Conservation (phyloP, 768 basidiomycete genomes). For the Mrakia blollopis region DNA sequence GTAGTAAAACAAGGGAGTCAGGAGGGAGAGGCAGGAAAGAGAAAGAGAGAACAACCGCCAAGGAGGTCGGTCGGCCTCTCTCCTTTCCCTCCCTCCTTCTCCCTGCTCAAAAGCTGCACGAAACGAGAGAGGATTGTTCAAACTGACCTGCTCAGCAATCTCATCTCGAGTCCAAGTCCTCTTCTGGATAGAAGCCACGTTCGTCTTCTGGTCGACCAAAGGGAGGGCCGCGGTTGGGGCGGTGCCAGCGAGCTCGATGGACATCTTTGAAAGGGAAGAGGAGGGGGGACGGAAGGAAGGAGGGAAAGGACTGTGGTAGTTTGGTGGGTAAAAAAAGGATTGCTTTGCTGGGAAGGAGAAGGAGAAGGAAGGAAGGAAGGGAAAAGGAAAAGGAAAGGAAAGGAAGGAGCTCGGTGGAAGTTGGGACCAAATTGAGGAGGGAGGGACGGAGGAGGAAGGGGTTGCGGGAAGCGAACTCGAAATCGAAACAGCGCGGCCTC, state of each 20-base stretch:
- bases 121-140: no score
- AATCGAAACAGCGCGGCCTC: no score
- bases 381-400: neutral
- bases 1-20: neutral
- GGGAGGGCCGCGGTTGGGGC: constrained; percentile 4
- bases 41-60: neutral
- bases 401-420: neutral
- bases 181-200: neutral
- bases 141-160: constrained; percentile 19
- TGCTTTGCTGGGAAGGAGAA: neutral
- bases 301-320: neutral
- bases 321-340: neutral
- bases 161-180: constrained; percentile 19
- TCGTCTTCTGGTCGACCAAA: neutral
- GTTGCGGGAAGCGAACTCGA: no score
- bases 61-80: neutral
- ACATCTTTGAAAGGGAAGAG: neutral
- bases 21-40: neutral
- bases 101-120: neutral
- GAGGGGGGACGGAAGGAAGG: neutral
- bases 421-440: neutral
- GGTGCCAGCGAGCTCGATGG: constrained; percentile 10
- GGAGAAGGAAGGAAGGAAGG: neutral
- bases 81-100: neutral
- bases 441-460: neutral